Base-by-base conservation (phyloP, 208 protist species). In the Trypanosoma avium region DNA sequence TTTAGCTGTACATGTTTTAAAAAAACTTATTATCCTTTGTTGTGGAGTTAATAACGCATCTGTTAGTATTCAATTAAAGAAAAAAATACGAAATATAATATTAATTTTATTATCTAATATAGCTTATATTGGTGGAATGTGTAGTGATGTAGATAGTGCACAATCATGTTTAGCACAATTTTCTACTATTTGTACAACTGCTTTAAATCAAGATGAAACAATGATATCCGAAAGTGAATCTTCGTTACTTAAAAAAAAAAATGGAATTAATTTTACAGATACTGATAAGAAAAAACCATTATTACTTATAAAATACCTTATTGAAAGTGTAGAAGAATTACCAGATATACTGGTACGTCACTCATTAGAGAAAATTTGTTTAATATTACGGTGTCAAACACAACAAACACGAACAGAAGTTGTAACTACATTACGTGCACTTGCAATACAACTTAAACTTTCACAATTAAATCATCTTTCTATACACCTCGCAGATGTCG, bases 151-250 rank as follows among this genome's bases (percentile, higher is more conserved):
- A 4, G 86, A 93, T 47, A 82, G 65, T 38, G 75, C 86, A 10
- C 90, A 92, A 60, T 76, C 78, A 35, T 93, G 90, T 67, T 71
- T 93, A 42, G 61, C 79, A 33, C 86, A 88, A 58, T 75, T 96
- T 43, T 81, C 78, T 42, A 82, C 75, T 49, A 77, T 96, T 42
- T 86, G 84, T 70, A 74, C 75, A 22, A 61, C 73, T 33, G 79
- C 76, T 3, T 66, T 92, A 22, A 70, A 60, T n/a, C 53, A 49
- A 9, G 70, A 78, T 30, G 42, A 2, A 7, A 54, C 32, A 4
- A 30, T 24, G 13, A 32, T 24, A 26, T 13, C 30, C 10, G n/a
- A 27, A 21, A 47, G 43, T 9, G 8, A 12, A n/a, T 9, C 48
- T n/a, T 30, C 17, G n/a, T 24, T 38, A 2, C 6, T 10, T 56